Evolutionary conservation across 2,329 filamentous ascomycete species (phyloP), one percentile per base, ranked within the genome.

Genomic region (Arthroderma sp.): DNA sequence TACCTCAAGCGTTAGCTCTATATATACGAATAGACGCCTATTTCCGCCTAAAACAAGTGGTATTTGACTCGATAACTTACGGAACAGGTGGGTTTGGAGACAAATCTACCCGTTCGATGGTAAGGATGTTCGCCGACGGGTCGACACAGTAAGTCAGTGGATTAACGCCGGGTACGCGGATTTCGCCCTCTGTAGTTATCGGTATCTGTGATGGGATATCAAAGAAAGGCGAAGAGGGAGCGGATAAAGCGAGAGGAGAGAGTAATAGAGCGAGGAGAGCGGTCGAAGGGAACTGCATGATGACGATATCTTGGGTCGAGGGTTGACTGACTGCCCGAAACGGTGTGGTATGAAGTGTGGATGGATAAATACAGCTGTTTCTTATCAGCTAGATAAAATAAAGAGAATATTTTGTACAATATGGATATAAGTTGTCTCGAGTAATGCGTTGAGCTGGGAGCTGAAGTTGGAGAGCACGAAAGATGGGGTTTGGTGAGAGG

Each of bases 31-130:
- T 15, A 51, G 6, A 33, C 6, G 28, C 28, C 3, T 31, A 31
- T 35, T 28, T 21, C 38, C 9, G 54, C 4, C 11, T 13, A 21
- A 38, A 33, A n/a, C 13, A 17, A 6, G 4, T 43, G 39, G 19
- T 31, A 37, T n/a, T 17, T 7, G 3, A 55, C 23, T 15, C 37
- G 62, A 65, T 55, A 31, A 81, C 87, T 67, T 83, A 97, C 91
- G 90, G 79, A 68, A 81, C 69, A 37, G 93, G 93, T 60, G 91
- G 93, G 73, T 96, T 97, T 13, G 93, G 93, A 37, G 73, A 68
- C 58, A 98, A 74, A 66, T 96, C 84, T 58, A 97, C 89, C 51
- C 81, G 81, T 62, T 90, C 77, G 66, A 98, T 90, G 44, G 76
- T 74, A 64, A 96, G 76, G 58, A 91, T 80, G 70, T 96, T 83